Evolutionary conservation across 2,329 filamentous ascomycete species (phyloP), one percentile per base, ranked within the genome.

Genomic region (Alternaria triticina): DNA sequence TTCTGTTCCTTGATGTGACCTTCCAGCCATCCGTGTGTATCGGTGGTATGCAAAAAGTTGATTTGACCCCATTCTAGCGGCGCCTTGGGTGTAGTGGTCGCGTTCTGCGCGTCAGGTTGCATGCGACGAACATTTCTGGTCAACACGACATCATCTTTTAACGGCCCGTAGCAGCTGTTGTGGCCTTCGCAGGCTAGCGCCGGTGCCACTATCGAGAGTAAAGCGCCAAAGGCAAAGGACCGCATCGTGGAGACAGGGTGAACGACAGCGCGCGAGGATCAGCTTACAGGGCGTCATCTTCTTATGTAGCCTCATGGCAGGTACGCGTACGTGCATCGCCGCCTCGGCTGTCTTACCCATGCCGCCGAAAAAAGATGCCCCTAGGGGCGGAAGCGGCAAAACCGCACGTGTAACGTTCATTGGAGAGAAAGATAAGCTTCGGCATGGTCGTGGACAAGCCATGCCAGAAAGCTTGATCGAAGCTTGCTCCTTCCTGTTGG

Each of bases 11-110:
- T 88, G 65, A 89, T 74, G 71, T 89, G 86, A 4, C 86, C 86
- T 69, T 87, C 85, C 17, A 89, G 81, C 87, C 87, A 88, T 20
- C 86, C 86, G 71, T 89, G 87, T 0, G 86, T 88, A 65, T 89
- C 87, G 3, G 86, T 88, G 2, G 87, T 89, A 68, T 89, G 88
- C 23, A 90, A 82, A 79, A 97, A 87, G 70, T 90, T 90, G 69
- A 90, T 76, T 73, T 90, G 86, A 3, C 88, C 88, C 88, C 88
- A 90, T 81, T 87, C 85, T 8, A 89, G 79, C 20, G 77, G 81
- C 15, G 67, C 76, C 44, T 71, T 77, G 4, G 81, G 81, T 11
- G 68, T 66, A 5, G 75, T 73, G 3, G 78, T 78, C 1, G 82
- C 76, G 54, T 80, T 80, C 57, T 77, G 77, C 13, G 82, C 79